Evolutionary conservation across 768 basidiomycete genomes (phyloP).

Genomic region (Lactarius sanguifluus): DNA sequence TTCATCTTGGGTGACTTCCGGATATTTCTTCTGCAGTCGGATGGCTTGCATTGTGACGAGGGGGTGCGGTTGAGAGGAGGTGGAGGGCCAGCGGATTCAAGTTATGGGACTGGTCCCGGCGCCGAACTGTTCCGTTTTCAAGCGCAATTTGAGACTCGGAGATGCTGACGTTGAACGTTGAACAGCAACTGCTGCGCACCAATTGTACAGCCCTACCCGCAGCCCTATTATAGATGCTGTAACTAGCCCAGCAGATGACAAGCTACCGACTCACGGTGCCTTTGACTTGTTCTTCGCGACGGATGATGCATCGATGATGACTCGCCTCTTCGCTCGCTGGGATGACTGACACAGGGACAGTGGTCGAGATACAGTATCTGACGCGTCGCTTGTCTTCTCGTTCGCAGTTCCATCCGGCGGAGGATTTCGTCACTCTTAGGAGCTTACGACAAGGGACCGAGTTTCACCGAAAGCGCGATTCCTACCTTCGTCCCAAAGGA

Average conservation of each 20-base stretch:
- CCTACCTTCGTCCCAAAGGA: background rate
- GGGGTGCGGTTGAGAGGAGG: slow-evolving; percentile 1
- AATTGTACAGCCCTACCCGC: background rate
- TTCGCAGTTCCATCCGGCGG: too few species aligned
- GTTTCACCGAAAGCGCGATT: background rate
- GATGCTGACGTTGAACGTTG: background rate
- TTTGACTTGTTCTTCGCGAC: background rate
- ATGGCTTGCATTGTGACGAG: slow-evolving; percentile 67
- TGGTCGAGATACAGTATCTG: background rate
- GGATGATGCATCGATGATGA: background rate
- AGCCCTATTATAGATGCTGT: background rate
- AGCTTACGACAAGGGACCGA: background rate
- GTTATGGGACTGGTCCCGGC: slow-evolving; percentile 6
- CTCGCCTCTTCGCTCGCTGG: background rate
- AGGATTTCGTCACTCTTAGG: background rate
- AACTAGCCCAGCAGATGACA: background rate
- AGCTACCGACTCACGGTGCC: too few species aligned
- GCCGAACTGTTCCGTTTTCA: background rate
- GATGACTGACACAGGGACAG: background rate
- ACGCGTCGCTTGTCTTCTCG: background rate
- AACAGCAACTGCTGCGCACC: slow-evolving; percentile 7
- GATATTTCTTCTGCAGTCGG: slow-evolving; percentile 88
- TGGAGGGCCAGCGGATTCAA: slow-evolving; percentile 6
- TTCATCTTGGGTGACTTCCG: slow-evolving; percentile 88
- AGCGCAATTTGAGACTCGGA: background rate